Base-by-base conservation (phyloP, 768 basidiomycete species). In the Boletellus sp. region DNA sequence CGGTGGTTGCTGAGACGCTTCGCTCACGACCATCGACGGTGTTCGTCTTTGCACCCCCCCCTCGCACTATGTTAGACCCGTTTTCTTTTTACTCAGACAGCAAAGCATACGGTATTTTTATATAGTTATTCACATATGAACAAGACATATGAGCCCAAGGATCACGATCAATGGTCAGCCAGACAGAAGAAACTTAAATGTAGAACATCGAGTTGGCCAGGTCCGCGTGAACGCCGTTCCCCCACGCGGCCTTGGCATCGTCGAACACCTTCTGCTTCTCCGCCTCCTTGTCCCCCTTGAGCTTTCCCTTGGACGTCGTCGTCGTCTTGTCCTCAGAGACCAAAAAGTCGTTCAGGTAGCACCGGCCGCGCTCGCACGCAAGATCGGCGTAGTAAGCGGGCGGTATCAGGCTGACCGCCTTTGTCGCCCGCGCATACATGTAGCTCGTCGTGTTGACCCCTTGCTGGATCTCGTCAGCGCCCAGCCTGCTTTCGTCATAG, bases 311-410 rank as follows among this genome's bases (percentile, higher is more conserved):
- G 44, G 71, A 47, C 62, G 64, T 47, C 57, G 60, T 33, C 60
- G 74, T 45, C 19, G 74, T 74, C 64, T 83, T 76, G 59, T 79
- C 78, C 19, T 79, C 78, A 4, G 74, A 65, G 41, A 70, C 78
- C 63, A 91, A 65, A 44, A 89, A 83, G 1, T 84, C 81, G 53
- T 90, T 87, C 35, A 92, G 56, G 59, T 90, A 92, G 60, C 75
- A 85, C 33, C 89, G 70, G 0, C 85, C 90, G 10, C 90, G 73
- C 67, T 92, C 89, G 63, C 88, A 90, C 1, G 87, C 90, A 44
- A 91, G 67, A 67, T 91, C 88, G 7, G 87, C 85, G 57, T 89
- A 90, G 61, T 89, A 89, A 0, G 88, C 88, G 0, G 88, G 78
- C 0, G 90, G 88, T 11, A 90, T 75, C 20, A 92, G 71, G 61